Conservation (phyloP, 305 asterid genomes). For the Ilex paraguariensis region DNA sequence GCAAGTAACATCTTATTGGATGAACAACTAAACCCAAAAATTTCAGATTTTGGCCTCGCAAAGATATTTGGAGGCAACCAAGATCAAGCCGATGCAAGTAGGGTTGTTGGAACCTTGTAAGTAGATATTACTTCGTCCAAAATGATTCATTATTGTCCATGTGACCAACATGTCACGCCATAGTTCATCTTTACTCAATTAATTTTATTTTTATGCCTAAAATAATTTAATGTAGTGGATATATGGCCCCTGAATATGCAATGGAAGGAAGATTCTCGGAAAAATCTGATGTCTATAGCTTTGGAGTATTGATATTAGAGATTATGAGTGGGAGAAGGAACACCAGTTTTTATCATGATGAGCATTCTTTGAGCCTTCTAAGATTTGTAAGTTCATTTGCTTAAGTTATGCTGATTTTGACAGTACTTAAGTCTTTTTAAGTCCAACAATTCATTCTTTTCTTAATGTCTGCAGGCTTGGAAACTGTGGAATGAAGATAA, state of each 20-base stretch:
- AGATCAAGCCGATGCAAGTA: slow-evolving; percentile 11
- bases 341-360: slow-evolving; percentile 12
- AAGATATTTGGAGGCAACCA: slow-evolving; percentile 19
- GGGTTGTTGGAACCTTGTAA: slow-evolving; percentile 22
- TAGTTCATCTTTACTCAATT: background rate
- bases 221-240: slow-evolving; percentile 7
- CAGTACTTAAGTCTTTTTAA: background rate
- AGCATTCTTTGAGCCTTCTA: slow-evolving; percentile 16
- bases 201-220: background rate
- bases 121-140: background rate
- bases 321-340: slow-evolving; percentile 27
- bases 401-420: background rate
- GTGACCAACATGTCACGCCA: too few species aligned
- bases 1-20: slow-evolving; percentile 23
- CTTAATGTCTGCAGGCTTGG: slow-evolving; percentile 21
- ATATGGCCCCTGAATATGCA: slow-evolving; percentile 38
- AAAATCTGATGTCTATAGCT: slow-evolving; percentile 30
- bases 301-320: slow-evolving; percentile 27
- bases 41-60: slow-evolving; percentile 28
- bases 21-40: slow-evolving; percentile 20
- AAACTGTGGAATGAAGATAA: slow-evolving; percentile 15
- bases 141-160: background rate
- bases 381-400: slow-evolving; percentile 24
- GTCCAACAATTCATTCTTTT: too few species aligned
- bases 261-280: slow-evolving; percentile 29